phyloP scores from a whole-genome alignment of 2,329 filamentous ascomycete genomes.

The Xylariaceae sp. region DNA sequence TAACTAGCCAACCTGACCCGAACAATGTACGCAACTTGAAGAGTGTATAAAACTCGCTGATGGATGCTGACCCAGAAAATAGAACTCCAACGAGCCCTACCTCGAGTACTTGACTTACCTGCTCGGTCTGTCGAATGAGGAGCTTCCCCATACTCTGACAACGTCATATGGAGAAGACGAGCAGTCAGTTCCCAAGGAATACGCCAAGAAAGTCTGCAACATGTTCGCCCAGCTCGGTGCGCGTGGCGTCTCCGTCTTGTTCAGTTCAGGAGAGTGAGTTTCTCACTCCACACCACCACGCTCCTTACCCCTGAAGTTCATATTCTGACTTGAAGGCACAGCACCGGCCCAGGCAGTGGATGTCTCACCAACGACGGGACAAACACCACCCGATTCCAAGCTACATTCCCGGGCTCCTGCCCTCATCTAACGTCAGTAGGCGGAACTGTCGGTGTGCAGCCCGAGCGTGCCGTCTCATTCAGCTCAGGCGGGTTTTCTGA shows the following conservation, averaged over 20 bases:
- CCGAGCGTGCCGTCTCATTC: conserved; percentile 14
- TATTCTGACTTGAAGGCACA: background rate
- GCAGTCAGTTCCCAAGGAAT: conserved; percentile 25
- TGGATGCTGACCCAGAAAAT: conserved; percentile 14
- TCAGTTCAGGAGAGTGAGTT: conserved; percentile 30
- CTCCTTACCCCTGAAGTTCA: background rate
- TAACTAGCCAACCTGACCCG: conserved; percentile 24
- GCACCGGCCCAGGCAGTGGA: conserved; percentile 27
- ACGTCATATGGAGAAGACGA: conserved; percentile 28
- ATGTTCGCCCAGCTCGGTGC: conserved; percentile 28
- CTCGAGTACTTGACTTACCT: conserved; percentile 29
- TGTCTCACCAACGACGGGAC: conserved; percentile 53
- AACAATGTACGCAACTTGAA: conserved; percentile 11
- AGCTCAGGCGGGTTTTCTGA: conserved; percentile 17
- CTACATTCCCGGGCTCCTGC: conserved; percentile 38
- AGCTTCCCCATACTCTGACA: conserved; percentile 28
- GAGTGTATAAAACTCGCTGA: background rate
- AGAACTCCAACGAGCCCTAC: conserved; percentile 36
- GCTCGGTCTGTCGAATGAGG: conserved; percentile 20
- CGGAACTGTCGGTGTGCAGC: conserved; percentile 7
- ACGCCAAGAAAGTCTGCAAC: conserved; percentile 27
- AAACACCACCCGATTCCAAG: conserved; percentile 43
- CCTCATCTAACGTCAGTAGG: conserved; percentile 14
- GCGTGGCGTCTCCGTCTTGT: conserved; percentile 27
- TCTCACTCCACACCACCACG: background rate